Conservation (phyloP, 1,284 basidiomycete species). For the Taiwanofungus camphoratus region DNA sequence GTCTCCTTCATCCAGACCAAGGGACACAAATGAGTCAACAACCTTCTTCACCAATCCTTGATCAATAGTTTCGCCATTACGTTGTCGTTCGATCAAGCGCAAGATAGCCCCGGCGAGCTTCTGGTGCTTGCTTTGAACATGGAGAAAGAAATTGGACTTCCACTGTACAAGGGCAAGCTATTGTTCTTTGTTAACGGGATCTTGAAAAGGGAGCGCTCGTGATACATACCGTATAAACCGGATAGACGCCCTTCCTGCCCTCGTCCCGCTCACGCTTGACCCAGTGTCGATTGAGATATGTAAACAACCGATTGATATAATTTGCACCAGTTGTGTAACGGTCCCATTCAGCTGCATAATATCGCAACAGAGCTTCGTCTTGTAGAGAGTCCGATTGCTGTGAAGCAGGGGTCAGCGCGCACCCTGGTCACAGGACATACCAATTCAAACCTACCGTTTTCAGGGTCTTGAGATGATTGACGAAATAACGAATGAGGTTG, state of each 20-base stretch:
- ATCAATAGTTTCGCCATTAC: conserved; percentile 94
- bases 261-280: conserved; percentile 98
- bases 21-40: conserved; percentile 93
- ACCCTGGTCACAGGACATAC: conserved; percentile 11
- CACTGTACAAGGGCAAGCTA: conserved; percentile 95
- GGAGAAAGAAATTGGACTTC: conserved; percentile 88
- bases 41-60: conserved; percentile 93
- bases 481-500: conserved; percentile 83
- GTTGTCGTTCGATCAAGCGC: conserved; percentile 86
- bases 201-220: background rate
- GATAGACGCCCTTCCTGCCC: conserved; percentile 92
- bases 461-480: conserved; percentile 67
- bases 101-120: conserved; percentile 88
- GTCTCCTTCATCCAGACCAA: conserved; percentile 90
- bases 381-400: conserved; percentile 78
- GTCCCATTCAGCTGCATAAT: conserved; percentile 93
- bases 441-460: conserved; percentile 48
- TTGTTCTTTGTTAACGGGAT: background rate
- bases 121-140: conserved; percentile 75
- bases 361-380: conserved; percentile 85
- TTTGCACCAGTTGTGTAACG: conserved; percentile 95
- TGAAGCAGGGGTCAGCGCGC: conserved; percentile 9
- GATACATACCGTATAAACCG: conserved; percentile 86
- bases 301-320: conserved; percentile 94
- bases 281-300: conserved; percentile 98